phyloP scores from a whole-genome alignment of 2,329 filamentous ascomycete species.

The Cytospora mali region DNA sequence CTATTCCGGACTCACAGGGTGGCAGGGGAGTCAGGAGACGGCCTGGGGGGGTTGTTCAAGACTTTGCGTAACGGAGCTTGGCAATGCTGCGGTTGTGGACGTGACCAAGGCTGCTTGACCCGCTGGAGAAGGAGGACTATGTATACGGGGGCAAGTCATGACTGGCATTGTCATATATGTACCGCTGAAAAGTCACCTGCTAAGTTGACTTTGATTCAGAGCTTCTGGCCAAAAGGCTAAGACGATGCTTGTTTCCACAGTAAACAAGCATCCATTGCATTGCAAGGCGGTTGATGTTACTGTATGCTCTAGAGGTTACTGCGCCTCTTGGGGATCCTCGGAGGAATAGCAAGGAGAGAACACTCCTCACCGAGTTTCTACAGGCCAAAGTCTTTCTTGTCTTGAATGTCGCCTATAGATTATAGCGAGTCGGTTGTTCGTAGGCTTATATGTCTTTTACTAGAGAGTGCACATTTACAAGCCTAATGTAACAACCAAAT shows the following conservation, averaged over 20 bases:
- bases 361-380: background rate
- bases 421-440: too few relatives aligned
- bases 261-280: conserved; percentile 16
- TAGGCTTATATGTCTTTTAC: too few relatives aligned
- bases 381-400: too few relatives aligned
- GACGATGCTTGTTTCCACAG: conserved; percentile 27
- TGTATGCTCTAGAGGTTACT: background rate
- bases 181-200: background rate
- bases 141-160: conserved; percentile 37
- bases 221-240: conserved; percentile 70
- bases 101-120: conserved; percentile 46
- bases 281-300: conserved; percentile 2
- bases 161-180: background rate
- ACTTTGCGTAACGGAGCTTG: conserved; percentile 47
- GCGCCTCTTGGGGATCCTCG: background rate
- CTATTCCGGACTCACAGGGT: conserved; percentile 56
- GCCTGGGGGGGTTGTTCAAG: conserved; percentile 57
- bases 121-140: conserved; percentile 43
- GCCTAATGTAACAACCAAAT: background rate
- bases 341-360: background rate
- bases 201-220: conserved; percentile 63
- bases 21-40: conserved; percentile 49
- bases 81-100: conserved; percentile 51
- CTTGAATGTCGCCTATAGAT: too few relatives aligned
- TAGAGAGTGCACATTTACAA: too few relatives aligned